These are phyloP conservation scores for Termitomyces sp. DNA, from an alignment of 768 basidiomycete species.

Conservation along the genomic window DNA sequence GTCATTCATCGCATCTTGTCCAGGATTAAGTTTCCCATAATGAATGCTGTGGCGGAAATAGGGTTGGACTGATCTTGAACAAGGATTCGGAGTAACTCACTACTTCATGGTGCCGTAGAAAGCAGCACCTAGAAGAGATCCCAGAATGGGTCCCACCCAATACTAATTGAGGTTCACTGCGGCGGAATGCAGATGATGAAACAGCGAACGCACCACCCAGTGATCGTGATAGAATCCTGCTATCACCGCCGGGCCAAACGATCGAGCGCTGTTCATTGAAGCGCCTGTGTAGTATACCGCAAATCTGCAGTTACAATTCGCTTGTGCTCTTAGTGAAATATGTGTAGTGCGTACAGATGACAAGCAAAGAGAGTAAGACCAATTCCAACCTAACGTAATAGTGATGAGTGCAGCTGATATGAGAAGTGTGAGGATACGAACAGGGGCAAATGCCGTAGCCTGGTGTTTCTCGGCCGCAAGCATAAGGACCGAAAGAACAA, in stretches of 20 bases:
- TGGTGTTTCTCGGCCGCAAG: constrained; percentile 68
- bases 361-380: constrained; percentile 63
- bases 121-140: constrained; percentile 53
- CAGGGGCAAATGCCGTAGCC: constrained; percentile 66
- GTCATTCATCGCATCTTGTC: constrained; percentile 38
- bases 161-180: constrained; percentile 36
- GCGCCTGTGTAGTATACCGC: constrained; percentile 63
- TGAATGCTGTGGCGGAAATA: constrained; percentile 29
- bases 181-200: neutral
- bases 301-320: constrained; percentile 33
- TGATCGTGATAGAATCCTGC: constrained; percentile 55
- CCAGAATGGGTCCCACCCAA: constrained; percentile 70
- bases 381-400: constrained; percentile 48
- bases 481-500: constrained; percentile 68
- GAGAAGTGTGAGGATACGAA: constrained; percentile 19
- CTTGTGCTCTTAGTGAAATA: neutral
- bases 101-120: constrained; percentile 59
- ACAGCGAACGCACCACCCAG: constrained; percentile 53
- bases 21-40: constrained; percentile 52
- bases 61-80: neutral
- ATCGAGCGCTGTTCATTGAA: constrained; percentile 63
- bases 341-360: constrained; percentile 43
- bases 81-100: constrained; percentile 16
- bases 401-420: neutral
- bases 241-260: constrained; percentile 69